phyloP scores from a whole-genome alignment of 129 eudicot genomes.

The Smallanthus sonchifolius region DNA sequence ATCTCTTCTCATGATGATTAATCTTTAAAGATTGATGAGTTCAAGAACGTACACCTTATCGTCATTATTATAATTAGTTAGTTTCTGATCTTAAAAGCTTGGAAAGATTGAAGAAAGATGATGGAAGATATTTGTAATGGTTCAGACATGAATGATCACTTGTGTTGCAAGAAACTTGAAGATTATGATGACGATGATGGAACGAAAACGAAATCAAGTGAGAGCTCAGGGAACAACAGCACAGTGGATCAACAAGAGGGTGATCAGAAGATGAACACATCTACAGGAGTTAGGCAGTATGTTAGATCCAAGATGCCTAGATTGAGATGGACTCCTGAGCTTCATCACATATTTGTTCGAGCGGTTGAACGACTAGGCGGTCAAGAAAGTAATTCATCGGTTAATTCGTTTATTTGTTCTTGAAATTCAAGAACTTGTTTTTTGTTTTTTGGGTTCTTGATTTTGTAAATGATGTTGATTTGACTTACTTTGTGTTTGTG shows the following conservation, averaged over 20 bases:
- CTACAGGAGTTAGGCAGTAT: constrained; percentile 44
- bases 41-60: not conserved
- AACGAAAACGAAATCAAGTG: constrained; percentile 33
- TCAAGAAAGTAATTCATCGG: constrained; percentile 42
- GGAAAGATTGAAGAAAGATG: constrained; percentile 17
- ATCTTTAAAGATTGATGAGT: constrained; percentile 27
- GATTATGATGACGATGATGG: constrained; percentile 27
- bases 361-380: constrained; percentile 60
- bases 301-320: constrained; percentile 61
- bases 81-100: constrained; percentile 15
- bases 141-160: constrained; percentile 14
- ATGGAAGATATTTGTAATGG: constrained; percentile 26
- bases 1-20: constrained; percentile 27
- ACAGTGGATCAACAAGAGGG: constrained; percentile 33
- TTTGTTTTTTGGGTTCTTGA: not conserved
- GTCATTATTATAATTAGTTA: not conserved
- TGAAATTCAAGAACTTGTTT: constrained; percentile 2
- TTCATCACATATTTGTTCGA: constrained; percentile 48
- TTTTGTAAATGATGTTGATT: not conserved
- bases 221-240: constrained; percentile 39
- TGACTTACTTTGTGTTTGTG: constrained; percentile 13
- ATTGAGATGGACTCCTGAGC: constrained; percentile 61
- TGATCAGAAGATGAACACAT: constrained; percentile 23
- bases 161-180: constrained; percentile 18
- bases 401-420: not conserved